These are phyloP conservation scores for Colletotrichum sp. DNA, from an alignment of 2,329 filamentous ascomycete species.

Conservation along the genomic window DNA sequence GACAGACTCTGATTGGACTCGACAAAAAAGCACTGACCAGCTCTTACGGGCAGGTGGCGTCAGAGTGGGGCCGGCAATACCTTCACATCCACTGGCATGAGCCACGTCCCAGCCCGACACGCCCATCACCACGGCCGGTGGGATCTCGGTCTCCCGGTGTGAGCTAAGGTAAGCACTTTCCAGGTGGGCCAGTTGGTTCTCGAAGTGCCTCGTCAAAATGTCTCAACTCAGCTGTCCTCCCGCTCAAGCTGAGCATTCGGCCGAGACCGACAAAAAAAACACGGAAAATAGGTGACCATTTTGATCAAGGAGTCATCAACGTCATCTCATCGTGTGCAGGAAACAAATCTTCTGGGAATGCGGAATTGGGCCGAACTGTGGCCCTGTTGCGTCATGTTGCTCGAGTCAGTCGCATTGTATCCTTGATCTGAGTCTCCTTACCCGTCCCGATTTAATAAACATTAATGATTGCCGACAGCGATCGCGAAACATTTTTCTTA, in stretches of 20 bases:
- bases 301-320: background rate
- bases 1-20: background rate
- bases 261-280: background rate
- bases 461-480: background rate
- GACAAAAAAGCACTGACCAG: background rate
- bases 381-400: constrained; percentile 12
- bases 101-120: background rate
- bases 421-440: background rate
- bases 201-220: background rate
- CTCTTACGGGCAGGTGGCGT: background rate
- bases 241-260: background rate
- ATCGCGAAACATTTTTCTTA: background rate
- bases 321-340: background rate
- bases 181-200: background rate
- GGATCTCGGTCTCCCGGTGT: background rate
- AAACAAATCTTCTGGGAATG: background rate
- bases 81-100: background rate
- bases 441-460: background rate
- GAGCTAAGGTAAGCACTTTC: background rate
- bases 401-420: constrained; percentile 1
- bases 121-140: background rate
- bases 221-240: background rate
- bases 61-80: background rate
- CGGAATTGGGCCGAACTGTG: constrained; percentile 3
- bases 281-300: fast-evolving